These are phyloP conservation scores for Trichosporon sp. DNA, from an alignment of 1,284 basidiomycete genomes.

Conservation along the genomic window DNA sequence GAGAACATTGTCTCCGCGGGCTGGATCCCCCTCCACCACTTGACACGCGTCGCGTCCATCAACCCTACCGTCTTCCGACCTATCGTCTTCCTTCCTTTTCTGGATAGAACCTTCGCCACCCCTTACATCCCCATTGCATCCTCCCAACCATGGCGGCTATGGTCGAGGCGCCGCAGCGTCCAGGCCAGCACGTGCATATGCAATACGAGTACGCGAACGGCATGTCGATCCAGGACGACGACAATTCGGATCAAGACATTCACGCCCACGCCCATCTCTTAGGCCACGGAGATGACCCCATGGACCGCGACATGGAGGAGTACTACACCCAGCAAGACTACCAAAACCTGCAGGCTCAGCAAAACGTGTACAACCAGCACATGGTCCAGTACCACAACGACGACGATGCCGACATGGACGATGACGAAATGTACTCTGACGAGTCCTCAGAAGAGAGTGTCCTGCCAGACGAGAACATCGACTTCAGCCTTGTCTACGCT, in stretches of 20 bases:
- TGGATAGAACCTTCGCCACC: background rate
- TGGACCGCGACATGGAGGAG: slow-evolving; percentile 20
- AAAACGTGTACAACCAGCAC: slow-evolving; percentile 28
- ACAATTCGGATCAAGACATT: slow-evolving; percentile 31
- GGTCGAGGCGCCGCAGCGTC: slow-evolving; percentile 11
- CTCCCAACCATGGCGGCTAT: slow-evolving; percentile 15
- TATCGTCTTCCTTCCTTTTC: slow-evolving; percentile 1
- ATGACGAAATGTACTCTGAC: slow-evolving; percentile 36
- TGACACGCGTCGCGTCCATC: slow-evolving; percentile 4
- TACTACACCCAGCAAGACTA: slow-evolving; percentile 21
- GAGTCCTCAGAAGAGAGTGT: slow-evolving; percentile 50
- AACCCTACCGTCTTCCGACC: background rate
- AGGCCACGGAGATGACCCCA: slow-evolving; percentile 18
- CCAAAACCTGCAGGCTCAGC: slow-evolving; percentile 34
- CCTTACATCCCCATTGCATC: background rate
- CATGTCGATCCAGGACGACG: slow-evolving; percentile 34
- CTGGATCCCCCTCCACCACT: background rate
- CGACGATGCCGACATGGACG: slow-evolving; percentile 38
- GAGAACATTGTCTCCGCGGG: background rate
- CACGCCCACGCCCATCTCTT: slow-evolving; percentile 4
- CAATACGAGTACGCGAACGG: slow-evolving; percentile 21
- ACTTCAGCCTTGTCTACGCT: slow-evolving; percentile 54
- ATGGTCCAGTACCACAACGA: slow-evolving; percentile 18
- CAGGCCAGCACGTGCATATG: slow-evolving; percentile 7
- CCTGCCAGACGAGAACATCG: slow-evolving; percentile 53